Evolutionary conservation across 2,329 filamentous ascomycete species (phyloP), one percentile per base, ranked within the genome.

Genomic region (Fusarium sp.): DNA sequence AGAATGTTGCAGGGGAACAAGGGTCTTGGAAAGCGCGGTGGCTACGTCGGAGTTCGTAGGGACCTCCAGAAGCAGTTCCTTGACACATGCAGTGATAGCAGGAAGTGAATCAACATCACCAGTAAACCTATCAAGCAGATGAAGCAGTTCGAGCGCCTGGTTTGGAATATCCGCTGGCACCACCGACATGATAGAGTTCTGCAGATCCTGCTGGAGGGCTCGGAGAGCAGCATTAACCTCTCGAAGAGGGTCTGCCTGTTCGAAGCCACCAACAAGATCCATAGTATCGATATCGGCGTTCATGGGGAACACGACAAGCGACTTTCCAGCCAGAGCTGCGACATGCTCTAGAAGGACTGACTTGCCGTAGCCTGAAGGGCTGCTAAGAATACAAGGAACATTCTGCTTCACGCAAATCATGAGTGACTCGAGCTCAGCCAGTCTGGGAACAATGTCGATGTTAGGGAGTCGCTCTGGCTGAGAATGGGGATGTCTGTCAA

Each of bases 241-340:
- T 58, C 95, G 87, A 53, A 91, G 85, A 23, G 93, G 89, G 77
- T 99, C 96, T 19, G 93, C 90, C 80, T 99, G 96, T 78, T 99
- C 96, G 76, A 97, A 99, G 0, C 96, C 96, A 75, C 96, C 96
- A 59, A 99, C 93, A 58, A 99, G 88, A 79, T 99, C 96, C 90
- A 97, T 97, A 1, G 95, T 94, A 78, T 99, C 96, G 45, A 97
- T 92, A 74, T 99, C 97, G 9, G 94, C 91, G 77, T 97, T 99
- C 81, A 99, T 89, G 1, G 94, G 90, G 74, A 98, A 93, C 18
- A 93, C 91, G 31, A 94, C 87, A 6, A 98, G 83, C 2, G 89
- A 85, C 58, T 91, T 91, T 25, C 96, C 96, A 43, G 89, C 88
- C 25, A 91, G 81, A 14, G 91, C 90, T n/a, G 96, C 94, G 28